Percentiles rank a stretch among this genome's conserved stretches.
Conservation (phyloP, 176 grass and related monocot genomes). For the Triticum urartu region DNA sequence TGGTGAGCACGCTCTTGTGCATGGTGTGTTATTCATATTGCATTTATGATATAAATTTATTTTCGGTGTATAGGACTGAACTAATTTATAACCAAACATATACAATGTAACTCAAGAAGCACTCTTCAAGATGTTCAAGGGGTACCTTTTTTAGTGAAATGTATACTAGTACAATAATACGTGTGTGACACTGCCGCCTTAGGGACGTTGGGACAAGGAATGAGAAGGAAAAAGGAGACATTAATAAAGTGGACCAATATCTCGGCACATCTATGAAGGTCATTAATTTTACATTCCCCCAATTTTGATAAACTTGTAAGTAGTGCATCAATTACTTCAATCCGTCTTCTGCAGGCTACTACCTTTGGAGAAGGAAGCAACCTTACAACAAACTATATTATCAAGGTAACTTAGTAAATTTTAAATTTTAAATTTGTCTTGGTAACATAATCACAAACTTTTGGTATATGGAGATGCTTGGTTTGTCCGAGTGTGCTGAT, state of each 20-base stretch:
- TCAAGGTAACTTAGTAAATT: slow-evolving; percentile 52
- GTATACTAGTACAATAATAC: too few species aligned
- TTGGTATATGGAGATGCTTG: neutral
- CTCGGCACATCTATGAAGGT: slow-evolving; percentile 64
- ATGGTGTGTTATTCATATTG: too few species aligned
- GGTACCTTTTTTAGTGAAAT: too few species aligned
- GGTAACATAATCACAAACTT: neutral
- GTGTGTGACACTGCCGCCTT: neutral
- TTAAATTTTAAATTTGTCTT: neutral
- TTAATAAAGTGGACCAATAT: slow-evolving; percentile 65
- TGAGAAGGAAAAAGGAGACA: slow-evolving; percentile 44
- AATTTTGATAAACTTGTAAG: neutral
- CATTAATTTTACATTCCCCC: neutral
- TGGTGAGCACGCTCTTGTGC: neutral
- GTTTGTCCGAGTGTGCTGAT: neutral
- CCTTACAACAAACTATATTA: slow-evolving; percentile 31
- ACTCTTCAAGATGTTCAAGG: too few species aligned
- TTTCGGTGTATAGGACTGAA: too few species aligned
- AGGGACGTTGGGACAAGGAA: slow-evolving; percentile 18
- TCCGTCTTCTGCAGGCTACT: too few species aligned
- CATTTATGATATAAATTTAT: too few species aligned
- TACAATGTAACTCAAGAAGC: too few species aligned
- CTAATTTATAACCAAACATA: too few species aligned
- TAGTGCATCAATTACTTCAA: too few species aligned
- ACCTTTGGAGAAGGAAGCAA: slow-evolving; percentile 53